These are phyloP conservation scores for Penicillium mononematosum DNA, from an alignment of 495 filamentous ascomycete genomes.

Conservation along the genomic window DNA sequence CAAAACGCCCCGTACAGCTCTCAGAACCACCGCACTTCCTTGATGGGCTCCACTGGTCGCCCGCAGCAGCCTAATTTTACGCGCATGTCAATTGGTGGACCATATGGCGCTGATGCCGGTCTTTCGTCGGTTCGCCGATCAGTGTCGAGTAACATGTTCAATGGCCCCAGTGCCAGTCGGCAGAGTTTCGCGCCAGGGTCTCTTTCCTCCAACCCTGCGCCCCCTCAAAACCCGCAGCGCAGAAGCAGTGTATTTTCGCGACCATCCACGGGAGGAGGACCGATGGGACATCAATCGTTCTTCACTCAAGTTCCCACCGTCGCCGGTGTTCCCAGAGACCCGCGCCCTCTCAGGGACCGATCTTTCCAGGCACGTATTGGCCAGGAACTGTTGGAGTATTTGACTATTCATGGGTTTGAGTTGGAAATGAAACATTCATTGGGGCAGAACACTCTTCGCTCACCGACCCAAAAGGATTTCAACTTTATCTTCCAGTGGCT, in stretches of 20 bases:
- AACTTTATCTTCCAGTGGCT: constrained; percentile 96
- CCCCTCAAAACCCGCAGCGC: constrained; percentile 54
- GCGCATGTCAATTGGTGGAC: constrained; percentile 75
- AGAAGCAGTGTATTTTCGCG: constrained; percentile 85
- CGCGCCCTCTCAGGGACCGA: constrained; percentile 81
- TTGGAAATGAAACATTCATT: constrained; percentile 94
- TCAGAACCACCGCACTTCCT: constrained; percentile 74
- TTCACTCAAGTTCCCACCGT: constrained; percentile 80
- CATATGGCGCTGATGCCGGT: constrained; percentile 67
- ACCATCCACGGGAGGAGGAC: constrained; percentile 56
- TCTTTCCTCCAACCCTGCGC: constrained; percentile 45
- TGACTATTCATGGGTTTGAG: constrained; percentile 89
- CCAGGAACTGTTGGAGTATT: constrained; percentile 87
- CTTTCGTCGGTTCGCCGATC: constrained; percentile 84
- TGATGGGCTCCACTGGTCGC: constrained; percentile 82
- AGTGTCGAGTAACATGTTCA: constrained; percentile 68
- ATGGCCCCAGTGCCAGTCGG: constrained; percentile 56
- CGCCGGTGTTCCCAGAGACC: constrained; percentile 79
- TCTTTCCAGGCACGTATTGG: constrained; percentile 77
- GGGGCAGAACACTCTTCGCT: constrained; percentile 80
- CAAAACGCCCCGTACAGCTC: constrained; percentile 63
- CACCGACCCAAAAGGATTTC: constrained; percentile 98
- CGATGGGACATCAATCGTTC: constrained; percentile 77
- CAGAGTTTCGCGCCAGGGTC: constrained; percentile 72
- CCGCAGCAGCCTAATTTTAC: constrained; percentile 83